phyloP scores from a whole-genome alignment of 192 early-diverging fungal species.

The Gonapodya sp. region DNA sequence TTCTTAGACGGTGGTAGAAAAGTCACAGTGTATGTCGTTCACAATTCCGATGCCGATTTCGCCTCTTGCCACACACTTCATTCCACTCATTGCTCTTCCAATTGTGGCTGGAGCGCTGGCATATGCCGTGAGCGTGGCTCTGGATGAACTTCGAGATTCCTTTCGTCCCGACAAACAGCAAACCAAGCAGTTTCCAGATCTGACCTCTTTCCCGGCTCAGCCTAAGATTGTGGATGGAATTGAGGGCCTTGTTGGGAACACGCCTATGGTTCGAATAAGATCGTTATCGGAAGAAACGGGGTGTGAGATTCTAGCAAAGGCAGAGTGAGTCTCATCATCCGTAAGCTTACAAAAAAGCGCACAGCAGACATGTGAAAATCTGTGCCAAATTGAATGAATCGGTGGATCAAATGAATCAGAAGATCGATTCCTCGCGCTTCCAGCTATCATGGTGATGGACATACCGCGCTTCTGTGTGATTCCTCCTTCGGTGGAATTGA shows the following conservation, averaged over 20 bases:
- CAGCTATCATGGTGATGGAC: too few species aligned
- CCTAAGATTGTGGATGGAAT: constrained; percentile 51
- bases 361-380: too few species aligned
- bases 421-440: too few species aligned
- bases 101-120: background rate
- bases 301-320: constrained; percentile 56
- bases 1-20: too few species aligned
- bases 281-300: constrained; percentile 83
- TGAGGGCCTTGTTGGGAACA: constrained; percentile 79
- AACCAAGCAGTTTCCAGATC: too few species aligned
- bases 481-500: too few species aligned
- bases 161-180: too few species aligned
- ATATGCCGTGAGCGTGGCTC: background rate
- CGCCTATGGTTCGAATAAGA: constrained; percentile 77
- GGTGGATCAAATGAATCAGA: too few species aligned
- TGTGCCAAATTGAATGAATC: too few species aligned
- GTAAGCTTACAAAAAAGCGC: too few species aligned
- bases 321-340: background rate
- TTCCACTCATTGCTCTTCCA: background rate
- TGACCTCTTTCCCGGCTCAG: too few species aligned
- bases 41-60: background rate
- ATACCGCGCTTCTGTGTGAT: too few species aligned
- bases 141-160: background rate
- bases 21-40: background rate
- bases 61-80: background rate